Base-by-base conservation (phyloP, 1,284 basidiomycete genomes). In the Apiotrichum akiyoshidainum region DNA sequence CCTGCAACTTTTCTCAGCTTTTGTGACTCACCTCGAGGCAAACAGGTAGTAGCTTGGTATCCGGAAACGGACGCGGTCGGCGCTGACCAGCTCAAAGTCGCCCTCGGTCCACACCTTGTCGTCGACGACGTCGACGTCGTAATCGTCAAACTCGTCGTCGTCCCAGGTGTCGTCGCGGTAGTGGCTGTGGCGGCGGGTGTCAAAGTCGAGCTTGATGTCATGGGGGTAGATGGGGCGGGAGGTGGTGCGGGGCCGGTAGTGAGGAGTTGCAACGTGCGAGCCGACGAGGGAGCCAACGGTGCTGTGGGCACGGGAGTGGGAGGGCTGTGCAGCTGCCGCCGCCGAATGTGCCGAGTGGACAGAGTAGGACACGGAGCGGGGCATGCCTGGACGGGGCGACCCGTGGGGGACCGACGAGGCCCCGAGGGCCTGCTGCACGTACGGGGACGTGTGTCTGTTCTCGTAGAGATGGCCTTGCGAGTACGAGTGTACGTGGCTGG, bases 11-110 rank as follows among this genome's bases (percentile, higher is more conserved):
- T 4, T 31, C 26, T 3, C 44, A 21, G 21, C 11, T 7, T 13
- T n/a, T n/a, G n/a, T n/a, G 13, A 52, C 60, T 45, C 48, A 62
- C 60, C 51, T 54, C 5, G 54, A 45, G 0, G 57, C 52, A 33
- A 58, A 65, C 8, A 65, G 54, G 41, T 59, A 61, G 40, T 54
- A 65, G 19, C 49, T 56, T 34, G 59, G 61, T 1, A 63, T 54
- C 1, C 57, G 19, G 57, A 65, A 65, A 9, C 56, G 45, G 31
- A 63, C 58, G 5, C 48, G 13, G 45, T 65, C 64, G 0, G 45
- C 31, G 17, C 52, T 53, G 31, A 61, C 49, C 47, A 65, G 54
- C 57, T 54, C 55, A 41, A 63, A 59, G 47, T 63, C 61, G 21
- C 59, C 61, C n/a, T 55, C 59, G 12, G 45, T 54, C 61, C 61